Percentiles rank a stretch among this genome's conserved stretches.
These are phyloP conservation scores for Cicer bijugum DNA, from an alignment of 306 rosid genomes.

Conservation along the genomic window DNA sequence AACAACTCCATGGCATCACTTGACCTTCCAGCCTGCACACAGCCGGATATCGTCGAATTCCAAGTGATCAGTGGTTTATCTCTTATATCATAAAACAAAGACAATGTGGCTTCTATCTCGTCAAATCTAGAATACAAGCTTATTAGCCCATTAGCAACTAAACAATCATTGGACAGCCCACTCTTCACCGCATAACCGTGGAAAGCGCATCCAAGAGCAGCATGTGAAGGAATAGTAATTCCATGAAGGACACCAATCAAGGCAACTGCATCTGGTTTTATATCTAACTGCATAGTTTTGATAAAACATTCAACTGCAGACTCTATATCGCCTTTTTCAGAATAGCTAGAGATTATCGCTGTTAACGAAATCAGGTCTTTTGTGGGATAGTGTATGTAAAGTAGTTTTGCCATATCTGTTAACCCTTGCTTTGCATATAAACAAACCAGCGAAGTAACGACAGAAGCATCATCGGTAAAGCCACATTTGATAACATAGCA, in stretches of 20 bases:
- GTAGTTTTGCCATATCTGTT: slow-evolving; percentile 54
- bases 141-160: slow-evolving; percentile 73
- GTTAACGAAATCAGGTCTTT: slow-evolving; percentile 68
- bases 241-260: slow-evolving; percentile 77
- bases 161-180: slow-evolving; percentile 55
- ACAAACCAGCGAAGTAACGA: slow-evolving; percentile 71
- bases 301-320: slow-evolving; percentile 56
- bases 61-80: slow-evolving; percentile 64
- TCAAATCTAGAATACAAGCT: slow-evolving; percentile 80
- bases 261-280: slow-evolving; percentile 73
- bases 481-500: slow-evolving; percentile 65
- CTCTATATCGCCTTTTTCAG: slow-evolving; percentile 58
- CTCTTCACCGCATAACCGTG: slow-evolving; percentile 67
- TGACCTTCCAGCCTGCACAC: slow-evolving; percentile 75
- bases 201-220: slow-evolving; percentile 61
- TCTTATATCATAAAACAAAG: slow-evolving; percentile 55
- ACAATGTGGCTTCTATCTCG: slow-evolving; percentile 56
- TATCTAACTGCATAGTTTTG: slow-evolving; percentile 52
- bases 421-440: slow-evolving; percentile 59
- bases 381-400: slow-evolving; percentile 54
- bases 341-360: slow-evolving; percentile 64
- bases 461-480: slow-evolving; percentile 54
- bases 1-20: slow-evolving; percentile 66
- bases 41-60: slow-evolving; percentile 83
- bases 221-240: slow-evolving; percentile 56